Base-by-base conservation (phyloP, 495 filamentous ascomycete species). In the Aspergillus saccharolyticus region DNA sequence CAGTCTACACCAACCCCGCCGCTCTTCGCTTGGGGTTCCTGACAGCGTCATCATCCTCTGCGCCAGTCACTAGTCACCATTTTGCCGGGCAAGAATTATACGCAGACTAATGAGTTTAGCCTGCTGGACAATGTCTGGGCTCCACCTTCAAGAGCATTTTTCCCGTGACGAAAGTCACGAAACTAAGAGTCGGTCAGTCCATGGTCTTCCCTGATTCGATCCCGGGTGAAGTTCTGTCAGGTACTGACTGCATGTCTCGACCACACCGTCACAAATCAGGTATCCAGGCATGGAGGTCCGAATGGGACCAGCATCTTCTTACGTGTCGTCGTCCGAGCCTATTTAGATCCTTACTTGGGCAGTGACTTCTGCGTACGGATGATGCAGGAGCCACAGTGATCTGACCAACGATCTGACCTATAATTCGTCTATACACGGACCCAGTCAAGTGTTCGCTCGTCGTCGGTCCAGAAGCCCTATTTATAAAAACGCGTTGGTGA, bases 11-110 rank as follows among this genome's bases (percentile, higher is more conserved):
- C 28, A 22, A 28, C 51, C 21, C 20, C 16, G 4, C n/a, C 52
- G 8, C 18, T 44, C 43, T 45, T 54, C 25, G 28, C 22, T 20
- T 44, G 46, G 24, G 21, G 54, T 49, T 47, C 54, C 54, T 55
- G 54, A 42, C 44, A 55, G 45, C 54, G 46, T 33, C 46, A 42
- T 49, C 53, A 28, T 47, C 28, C 53, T 33, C 39, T 42, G 30
- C 30, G 10, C 25, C 30, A 28, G 25, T 28, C 25, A 28, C 4
- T 28, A 33, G 42, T 53, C 20, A 42, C 20, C 42, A 12, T 39
- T 12, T 2, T 15, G 33, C 21, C 24, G 19, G 42, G 16, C 18
- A 12, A 47, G 12, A 50, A 50, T 4, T 39, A 39, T 15, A 39
- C 33, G 33, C 33, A 39, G 14, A 39, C 33, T 39, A 39, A 39